Evolutionary conservation across 2,329 filamentous ascomycete genomes (phyloP), one percentile per base, ranked within the genome.

Genomic region (Epichloe baconii): DNA sequence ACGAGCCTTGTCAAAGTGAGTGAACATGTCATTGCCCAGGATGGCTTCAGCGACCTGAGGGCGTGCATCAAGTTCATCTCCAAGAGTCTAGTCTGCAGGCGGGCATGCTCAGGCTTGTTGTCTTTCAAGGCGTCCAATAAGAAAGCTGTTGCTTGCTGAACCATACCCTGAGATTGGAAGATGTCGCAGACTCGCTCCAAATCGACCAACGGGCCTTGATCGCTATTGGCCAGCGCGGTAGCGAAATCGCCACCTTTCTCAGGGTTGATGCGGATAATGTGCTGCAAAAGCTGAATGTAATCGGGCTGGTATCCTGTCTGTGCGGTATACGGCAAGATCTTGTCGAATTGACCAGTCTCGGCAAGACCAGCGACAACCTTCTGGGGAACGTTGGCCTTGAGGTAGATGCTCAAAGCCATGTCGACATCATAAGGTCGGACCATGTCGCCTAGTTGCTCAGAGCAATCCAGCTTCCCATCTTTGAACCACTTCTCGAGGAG

Each of bases 61-160:
- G 93, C 94, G 59, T 95, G 94, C 69, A 95, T 78, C 56, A 98
- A 72, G 69, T 98, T 98, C 90, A 98, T 97, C 76, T 98, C 94
- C 51, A 98, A 74, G 3, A 98, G 78, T 54, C 93, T 85, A 21
- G 94, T 98, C 71, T 98, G 93, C 40, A 98, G 77, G 58, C 91
- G 83, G 40, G 83, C 91, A 64, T 98, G 90, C 68, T 98, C 93
- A 0, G 89, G 89, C 61, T 84, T 85, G 72, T 98, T 96, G 59
- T 93, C 88, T 68, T 95, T 93, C 36, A 98, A 78, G 2, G 90
- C 91, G 69, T 98, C 93, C 26, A 98, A 79, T 48, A 98, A 73
- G 79, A 98, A 98, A n/a, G 91, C 90, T 3, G 94, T 98, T 7
- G 91, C 91, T 68, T 95, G 89, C 66, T 97, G 94, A 47, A 97